Conservation (phyloP, 306 rosid species). For the Hippophae gyantsensis region DNA sequence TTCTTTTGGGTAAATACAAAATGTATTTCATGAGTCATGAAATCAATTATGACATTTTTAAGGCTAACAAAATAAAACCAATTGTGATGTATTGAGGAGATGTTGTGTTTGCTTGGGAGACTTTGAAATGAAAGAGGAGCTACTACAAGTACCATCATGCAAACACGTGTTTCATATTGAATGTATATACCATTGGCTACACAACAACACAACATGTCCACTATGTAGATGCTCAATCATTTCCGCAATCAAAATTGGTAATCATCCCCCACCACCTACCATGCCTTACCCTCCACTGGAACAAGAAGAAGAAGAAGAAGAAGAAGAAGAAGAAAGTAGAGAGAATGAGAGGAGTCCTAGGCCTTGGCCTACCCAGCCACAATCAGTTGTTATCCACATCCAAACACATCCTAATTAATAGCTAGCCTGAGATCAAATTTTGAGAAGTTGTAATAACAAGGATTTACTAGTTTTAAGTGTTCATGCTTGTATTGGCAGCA, state of each 20-base stretch:
- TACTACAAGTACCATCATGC: conserved; percentile 60
- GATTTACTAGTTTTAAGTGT: no score
- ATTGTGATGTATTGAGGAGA: conserved; percentile 21
- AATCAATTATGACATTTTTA: neutral
- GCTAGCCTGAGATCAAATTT: no score
- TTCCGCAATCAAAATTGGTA: conserved; percentile 22
- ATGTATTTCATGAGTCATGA: no score
- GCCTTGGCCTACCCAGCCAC: conserved; percentile 3
- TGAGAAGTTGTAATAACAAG: no score
- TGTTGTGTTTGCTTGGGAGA: conserved; percentile 85
- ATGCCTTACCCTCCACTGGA: conserved; percentile 3
- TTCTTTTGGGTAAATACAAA: no score
- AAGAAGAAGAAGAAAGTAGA: neutral
- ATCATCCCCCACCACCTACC: neutral
- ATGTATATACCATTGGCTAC: conserved; percentile 71
- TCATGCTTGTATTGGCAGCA: no score
- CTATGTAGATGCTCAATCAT: conserved; percentile 65
- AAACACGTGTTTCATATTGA: conserved; percentile 69
- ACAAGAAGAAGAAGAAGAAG: neutral
- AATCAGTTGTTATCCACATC: conserved; percentile 20
- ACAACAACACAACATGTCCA: conserved; percentile 70
- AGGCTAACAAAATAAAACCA: neutral
- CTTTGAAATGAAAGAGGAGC: conserved; percentile 62
- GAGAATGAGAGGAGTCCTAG: conserved; percentile 3
- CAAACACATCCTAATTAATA: neutral